Evolutionary conservation across 108 stramenopile species (phyloP).

Genomic region (Cyclostephanos invisitatus): DNA sequence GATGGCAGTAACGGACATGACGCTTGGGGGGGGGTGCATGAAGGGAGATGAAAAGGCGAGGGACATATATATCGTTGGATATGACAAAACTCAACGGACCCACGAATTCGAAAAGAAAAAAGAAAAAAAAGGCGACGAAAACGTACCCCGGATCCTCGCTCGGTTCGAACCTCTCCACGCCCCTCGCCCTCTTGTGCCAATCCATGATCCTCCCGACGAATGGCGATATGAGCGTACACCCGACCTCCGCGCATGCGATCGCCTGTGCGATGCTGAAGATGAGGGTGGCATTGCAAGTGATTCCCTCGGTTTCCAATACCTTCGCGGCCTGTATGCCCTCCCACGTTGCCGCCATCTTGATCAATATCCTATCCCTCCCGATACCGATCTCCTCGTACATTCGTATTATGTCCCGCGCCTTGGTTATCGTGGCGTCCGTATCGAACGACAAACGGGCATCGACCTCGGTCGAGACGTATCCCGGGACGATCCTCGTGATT

Average conservation of each 20-base stretch:
- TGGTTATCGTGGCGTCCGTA: slow-evolving; percentile 90
- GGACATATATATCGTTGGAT: no score
- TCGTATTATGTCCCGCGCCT: slow-evolving; percentile 92
- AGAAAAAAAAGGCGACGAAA: no score
- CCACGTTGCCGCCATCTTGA: slow-evolving; percentile 98
- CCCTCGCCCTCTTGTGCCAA: slow-evolving; percentile 91
- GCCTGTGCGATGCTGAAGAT: slow-evolving; percentile 96
- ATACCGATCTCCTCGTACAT: slow-evolving; percentile 95
- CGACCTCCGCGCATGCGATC: slow-evolving; percentile 97
- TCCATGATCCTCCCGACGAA: slow-evolving; percentile 99
- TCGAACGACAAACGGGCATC: slow-evolving; percentile 99
- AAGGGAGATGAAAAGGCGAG: no score
- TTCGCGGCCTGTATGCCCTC: slow-evolving; percentile 98
- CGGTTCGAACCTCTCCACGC: slow-evolving; percentile 72
- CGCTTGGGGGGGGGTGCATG: slow-evolving; percentile 38
- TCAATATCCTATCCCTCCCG: slow-evolving; percentile 91
- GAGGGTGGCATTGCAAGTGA: slow-evolving; percentile 98
- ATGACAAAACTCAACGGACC: no score
- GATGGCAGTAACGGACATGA: slow-evolving; percentile 89
- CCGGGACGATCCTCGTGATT: slow-evolving; percentile 97
- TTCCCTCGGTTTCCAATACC: slow-evolving; percentile 95
- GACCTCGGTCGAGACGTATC: slow-evolving; percentile 99
- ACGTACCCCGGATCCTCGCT: slow-evolving; percentile 85
- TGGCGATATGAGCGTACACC: slow-evolving; percentile 95
- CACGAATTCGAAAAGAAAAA: no score